Percentiles rank a stretch among this genome's conserved stretches.
Evolutionary conservation across 2,329 filamentous ascomycete species (phyloP).

Genomic region (Drechmeria coniospora): DNA sequence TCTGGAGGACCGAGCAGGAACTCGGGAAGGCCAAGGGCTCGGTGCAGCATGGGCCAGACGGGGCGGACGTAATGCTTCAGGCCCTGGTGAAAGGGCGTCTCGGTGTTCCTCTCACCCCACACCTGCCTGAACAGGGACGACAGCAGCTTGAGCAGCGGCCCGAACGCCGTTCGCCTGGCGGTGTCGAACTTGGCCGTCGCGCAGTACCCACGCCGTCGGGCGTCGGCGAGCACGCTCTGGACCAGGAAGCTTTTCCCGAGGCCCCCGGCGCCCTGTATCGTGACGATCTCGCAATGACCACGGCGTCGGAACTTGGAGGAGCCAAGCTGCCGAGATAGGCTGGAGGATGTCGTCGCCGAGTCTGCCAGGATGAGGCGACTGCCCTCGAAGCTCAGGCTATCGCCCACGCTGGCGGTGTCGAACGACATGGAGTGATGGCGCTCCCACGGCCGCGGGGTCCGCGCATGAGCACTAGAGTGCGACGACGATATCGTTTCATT

Average conservation of each 20-base stretch:
- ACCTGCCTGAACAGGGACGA: conserved; percentile 53
- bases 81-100: conserved; percentile 45
- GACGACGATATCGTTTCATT: conserved; percentile 32
- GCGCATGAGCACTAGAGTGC: conserved; percentile 22
- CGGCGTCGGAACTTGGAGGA: conserved; percentile 43
- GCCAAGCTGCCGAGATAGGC: conserved; percentile 37
- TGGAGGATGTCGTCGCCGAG: conserved; percentile 28
- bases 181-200: conserved; percentile 52
- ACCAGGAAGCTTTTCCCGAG: conserved; percentile 52
- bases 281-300: conserved; percentile 48
- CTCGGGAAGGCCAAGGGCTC: conserved; percentile 47
- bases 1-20: conserved; percentile 47
- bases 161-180: conserved; percentile 43
- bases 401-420: conserved; percentile 30
- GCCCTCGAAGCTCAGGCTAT: conserved; percentile 28
- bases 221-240: conserved; percentile 46
- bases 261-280: conserved; percentile 45
- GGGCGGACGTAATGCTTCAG: conserved; percentile 48
- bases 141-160: conserved; percentile 46
- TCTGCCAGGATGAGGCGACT: conserved; percentile 28
- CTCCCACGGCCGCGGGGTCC: conserved; percentile 32
- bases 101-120: conserved; percentile 50
- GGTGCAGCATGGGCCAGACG: conserved; percentile 49
- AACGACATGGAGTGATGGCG: conserved; percentile 34
- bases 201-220: conserved; percentile 46